Evolutionary conservation across 2,329 filamentous ascomycete genomes (phyloP).

Genomic region (Pseudogymnoascus sp.): DNA sequence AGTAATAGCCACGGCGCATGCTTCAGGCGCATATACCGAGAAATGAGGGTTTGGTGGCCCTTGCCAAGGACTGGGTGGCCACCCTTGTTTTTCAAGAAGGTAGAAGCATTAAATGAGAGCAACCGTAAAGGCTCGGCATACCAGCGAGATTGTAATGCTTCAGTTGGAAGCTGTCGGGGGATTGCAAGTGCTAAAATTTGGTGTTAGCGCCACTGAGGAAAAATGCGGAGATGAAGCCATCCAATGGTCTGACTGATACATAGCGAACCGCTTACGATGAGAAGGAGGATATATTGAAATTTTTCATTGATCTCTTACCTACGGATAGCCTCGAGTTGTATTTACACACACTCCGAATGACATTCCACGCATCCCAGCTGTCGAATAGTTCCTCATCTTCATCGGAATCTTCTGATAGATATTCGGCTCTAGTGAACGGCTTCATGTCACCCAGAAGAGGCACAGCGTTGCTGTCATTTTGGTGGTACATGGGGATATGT

Average conservation of each 20-base stretch:
- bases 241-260: background rate
- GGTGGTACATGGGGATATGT: conserved; percentile 74
- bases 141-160: conserved; percentile 56
- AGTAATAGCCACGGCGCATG: conserved; percentile 54
- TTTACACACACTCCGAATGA: conserved; percentile 74
- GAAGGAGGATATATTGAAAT: conserved; percentile 13
- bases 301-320: conserved; percentile 52
- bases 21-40: conserved; percentile 56
- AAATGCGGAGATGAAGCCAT: background rate
- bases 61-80: conserved; percentile 55
- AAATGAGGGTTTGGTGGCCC: conserved; percentile 52
- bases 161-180: conserved; percentile 49
- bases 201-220: background rate
- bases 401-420: conserved; percentile 23
- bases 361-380: conserved; percentile 90
- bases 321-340: conserved; percentile 75
- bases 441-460: conserved; percentile 28
- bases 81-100: conserved; percentile 52
- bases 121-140: conserved; percentile 60
- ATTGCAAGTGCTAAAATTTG: conserved; percentile 39
- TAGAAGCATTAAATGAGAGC: conserved; percentile 43
- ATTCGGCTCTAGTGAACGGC: conserved; percentile 23
- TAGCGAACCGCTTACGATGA: background rate
- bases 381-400: conserved; percentile 53
- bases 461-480: conserved; percentile 41